Evolutionary conservation across 345 rosid species (phyloP), one percentile per base, ranked within the genome.

Genomic region (Anacardium occidentale): DNA sequence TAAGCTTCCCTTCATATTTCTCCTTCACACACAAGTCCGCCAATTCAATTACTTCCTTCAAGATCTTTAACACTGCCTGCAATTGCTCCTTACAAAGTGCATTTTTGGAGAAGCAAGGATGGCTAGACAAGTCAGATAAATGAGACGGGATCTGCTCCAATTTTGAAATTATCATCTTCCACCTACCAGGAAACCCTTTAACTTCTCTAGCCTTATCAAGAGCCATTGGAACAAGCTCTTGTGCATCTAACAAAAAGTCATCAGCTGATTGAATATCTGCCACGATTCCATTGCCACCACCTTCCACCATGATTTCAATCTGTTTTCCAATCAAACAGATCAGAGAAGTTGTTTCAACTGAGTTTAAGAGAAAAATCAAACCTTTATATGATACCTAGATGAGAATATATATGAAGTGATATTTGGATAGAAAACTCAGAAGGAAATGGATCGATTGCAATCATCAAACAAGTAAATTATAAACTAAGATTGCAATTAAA

Each of bases 91-190:
- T 87, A 73, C 99, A 96, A 9, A 96, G 87, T 7, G 91, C 69
- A 66, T 96, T 89, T 81, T 86, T 96, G 22, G 87, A 87, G 82
- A 96, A 96, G 72, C 90, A 96, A 57, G 99, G 99, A 69, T 96
- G 99, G 82, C 96, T 89, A 0, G 99, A 91, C 25, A 96, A 84
- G 68, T 96, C 98, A 0, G 96, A 89, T 64, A 96, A 74, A 55
- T 83, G 83, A 1, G 90, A 78, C 0, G 99, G 98, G 62, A 96
- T 83, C 91, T 88, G 87, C 83, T 91, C 97, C 83, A 96, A 67
- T 72, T 90, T 92, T 22, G 88, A 85, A 68, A 86, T 77, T 29
- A 92, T 90, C 85, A 84, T 81, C 88, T 92, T 92, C 98, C 99
- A 96, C 75, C 97, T 83, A 26, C 87, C 82, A 37, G 93, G 81